Conservation (phyloP, 148 eudicot species). For the Silene uniflora region DNA sequence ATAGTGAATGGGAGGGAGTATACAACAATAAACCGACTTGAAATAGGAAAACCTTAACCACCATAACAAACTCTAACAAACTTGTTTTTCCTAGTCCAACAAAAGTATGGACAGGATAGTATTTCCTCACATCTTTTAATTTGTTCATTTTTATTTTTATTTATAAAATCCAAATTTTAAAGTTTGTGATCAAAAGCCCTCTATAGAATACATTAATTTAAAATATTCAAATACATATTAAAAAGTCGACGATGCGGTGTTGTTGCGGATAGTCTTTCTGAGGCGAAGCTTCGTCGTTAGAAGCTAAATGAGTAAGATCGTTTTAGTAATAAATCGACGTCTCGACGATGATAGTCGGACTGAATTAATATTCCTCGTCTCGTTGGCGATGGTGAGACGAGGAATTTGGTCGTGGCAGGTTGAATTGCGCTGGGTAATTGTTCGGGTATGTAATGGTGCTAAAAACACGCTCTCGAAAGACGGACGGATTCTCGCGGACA, state of each 20-base stretch:
- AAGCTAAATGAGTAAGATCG: constrained; percentile 88
- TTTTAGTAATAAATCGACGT: constrained; percentile 45
- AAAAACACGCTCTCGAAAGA: constrained; percentile 47
- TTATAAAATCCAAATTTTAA: no score
- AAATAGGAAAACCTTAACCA: no score
- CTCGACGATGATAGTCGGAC: constrained; percentile 41
- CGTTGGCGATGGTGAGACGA: constrained; percentile 16
- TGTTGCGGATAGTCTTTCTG: constrained; percentile 60
- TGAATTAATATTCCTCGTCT: constrained; percentile 19
- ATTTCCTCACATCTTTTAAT: no score
- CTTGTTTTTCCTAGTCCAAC: no score
- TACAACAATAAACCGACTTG: no score
- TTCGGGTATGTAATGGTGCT: constrained; percentile 41
- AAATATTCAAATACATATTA: no score
- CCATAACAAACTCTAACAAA: no score
- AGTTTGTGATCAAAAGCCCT: no score
- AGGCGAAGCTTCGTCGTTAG: constrained; percentile 54
- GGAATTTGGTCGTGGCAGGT: not conserved
- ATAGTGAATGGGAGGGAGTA: no score
- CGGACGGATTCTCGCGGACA: constrained; percentile 78
- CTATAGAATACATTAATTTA: no score
- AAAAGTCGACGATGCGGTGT: constrained; percentile 50
- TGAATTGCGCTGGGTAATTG: constrained; percentile 23
- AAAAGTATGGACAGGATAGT: no score
- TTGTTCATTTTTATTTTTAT: no score